Conservation (phyloP, 352 stramenopile species). For the Phytophthora capsici region DNA sequence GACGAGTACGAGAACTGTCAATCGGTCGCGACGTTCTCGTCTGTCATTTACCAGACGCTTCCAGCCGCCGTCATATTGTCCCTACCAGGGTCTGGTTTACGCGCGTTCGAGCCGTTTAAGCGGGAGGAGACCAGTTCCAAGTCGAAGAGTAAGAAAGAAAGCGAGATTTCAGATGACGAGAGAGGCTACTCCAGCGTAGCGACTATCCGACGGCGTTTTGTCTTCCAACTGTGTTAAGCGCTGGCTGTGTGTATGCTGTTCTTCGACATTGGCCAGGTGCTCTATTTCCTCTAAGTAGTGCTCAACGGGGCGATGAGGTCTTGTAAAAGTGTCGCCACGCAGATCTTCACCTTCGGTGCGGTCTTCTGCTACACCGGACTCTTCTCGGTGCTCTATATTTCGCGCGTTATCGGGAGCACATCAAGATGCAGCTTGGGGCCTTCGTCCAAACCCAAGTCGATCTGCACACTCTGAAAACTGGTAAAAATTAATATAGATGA, state of each 20-base stretch:
- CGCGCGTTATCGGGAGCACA: conserved; percentile 73
- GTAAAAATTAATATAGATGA: no score
- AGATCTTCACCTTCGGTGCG: conserved; percentile 50
- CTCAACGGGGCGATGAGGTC: conserved; percentile 61
- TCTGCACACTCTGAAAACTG: no score
- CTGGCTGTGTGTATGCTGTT: conserved; percentile 50
- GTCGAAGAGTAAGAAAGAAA: no score
- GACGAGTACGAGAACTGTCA: conserved; percentile 45
- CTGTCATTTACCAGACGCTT: conserved; percentile 64
- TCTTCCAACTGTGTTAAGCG: conserved; percentile 73
- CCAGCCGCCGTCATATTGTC: conserved; percentile 54
- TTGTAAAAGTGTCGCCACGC: conserved; percentile 43
- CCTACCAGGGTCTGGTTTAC: conserved; percentile 54
- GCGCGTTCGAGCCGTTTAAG: conserved; percentile 71
- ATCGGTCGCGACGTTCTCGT: conserved; percentile 66
- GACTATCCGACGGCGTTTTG: conserved; percentile 63
- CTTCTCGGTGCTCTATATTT: conserved; percentile 70
- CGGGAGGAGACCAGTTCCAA: conserved; percentile 14
- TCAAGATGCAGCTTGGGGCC: conserved; percentile 81
- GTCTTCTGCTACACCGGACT: conserved; percentile 54
- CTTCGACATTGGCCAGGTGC: conserved; percentile 43
- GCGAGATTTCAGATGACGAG: conserved; percentile 11
- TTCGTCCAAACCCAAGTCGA: no score
- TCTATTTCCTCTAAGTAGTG: conserved; percentile 71
- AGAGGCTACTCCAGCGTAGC: conserved; percentile 37